A percentile compares a stretch with the other conserved stretches of the same genome.
phyloP scores from a whole-genome alignment of 106 monocot genomes.

The Posidonia australis region DNA sequence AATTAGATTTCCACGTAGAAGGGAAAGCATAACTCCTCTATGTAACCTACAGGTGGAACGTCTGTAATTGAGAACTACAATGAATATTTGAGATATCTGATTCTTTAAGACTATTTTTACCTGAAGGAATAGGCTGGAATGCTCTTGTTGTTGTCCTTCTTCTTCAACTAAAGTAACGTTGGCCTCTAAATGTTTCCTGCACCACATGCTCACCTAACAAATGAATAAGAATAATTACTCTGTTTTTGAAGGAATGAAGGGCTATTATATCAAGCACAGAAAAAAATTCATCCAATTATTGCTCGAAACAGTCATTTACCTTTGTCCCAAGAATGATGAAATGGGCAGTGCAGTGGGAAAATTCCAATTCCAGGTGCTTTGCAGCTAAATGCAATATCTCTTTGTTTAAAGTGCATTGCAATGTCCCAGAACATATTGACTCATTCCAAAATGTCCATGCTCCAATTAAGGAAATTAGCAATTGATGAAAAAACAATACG shows the following conservation, averaged over 20 bases:
- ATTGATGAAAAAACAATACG: not conserved
- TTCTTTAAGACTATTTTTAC: slow-evolving; percentile 17
- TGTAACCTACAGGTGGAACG: not conserved
- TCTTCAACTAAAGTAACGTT: slow-evolving; percentile 24
- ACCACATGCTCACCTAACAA: slow-evolving; percentile 70
- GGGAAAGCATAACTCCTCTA: too few species aligned
- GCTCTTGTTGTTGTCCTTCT: slow-evolving; percentile 28
- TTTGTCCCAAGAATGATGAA: slow-evolving; percentile 67
- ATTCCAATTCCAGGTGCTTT: slow-evolving; percentile 43
- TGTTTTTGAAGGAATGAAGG: not conserved
- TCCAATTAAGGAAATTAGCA: slow-evolving; percentile 43
- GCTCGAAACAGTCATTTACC: slow-evolving; percentile 19
- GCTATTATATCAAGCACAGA: not conserved
- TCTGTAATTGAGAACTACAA: not conserved
- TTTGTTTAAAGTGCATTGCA: slow-evolving; percentile 56
- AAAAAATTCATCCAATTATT: not conserved
- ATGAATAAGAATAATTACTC: not conserved
- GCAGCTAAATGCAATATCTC: slow-evolving; percentile 50
- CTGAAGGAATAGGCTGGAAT: slow-evolving; percentile 36
- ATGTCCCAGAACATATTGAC: slow-evolving; percentile 22
- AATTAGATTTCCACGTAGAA: too few species aligned
- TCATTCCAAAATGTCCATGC: slow-evolving; percentile 61
- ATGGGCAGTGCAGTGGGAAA: slow-evolving; percentile 29
- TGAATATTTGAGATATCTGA: not conserved
- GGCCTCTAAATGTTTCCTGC: slow-evolving; percentile 44